Conservation (phyloP, 768 basidiomycete species). For the Suillus lakei region DNA sequence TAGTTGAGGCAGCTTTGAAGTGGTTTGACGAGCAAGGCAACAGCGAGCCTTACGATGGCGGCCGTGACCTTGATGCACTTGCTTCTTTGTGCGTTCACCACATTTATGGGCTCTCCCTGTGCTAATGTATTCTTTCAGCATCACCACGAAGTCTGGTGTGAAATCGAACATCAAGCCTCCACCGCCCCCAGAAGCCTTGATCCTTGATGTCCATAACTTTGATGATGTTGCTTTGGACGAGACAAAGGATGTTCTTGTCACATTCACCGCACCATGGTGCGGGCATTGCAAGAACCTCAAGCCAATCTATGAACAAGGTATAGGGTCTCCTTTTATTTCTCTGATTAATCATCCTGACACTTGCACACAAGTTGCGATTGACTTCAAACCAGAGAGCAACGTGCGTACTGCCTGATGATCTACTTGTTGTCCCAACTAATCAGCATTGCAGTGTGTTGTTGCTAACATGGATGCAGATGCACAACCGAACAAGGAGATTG, state of each 20-base stretch:
- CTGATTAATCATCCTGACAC: constrained; percentile 7
- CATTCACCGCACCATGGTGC: constrained; percentile 87
- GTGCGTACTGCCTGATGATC: constrained; percentile 44
- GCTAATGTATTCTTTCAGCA: constrained; percentile 44
- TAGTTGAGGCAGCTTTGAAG: constrained; percentile 69
- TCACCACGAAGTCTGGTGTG: constrained; percentile 74
- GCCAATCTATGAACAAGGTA: constrained; percentile 83
- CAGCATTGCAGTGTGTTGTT: constrained; percentile 71
- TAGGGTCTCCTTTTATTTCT: not conserved
- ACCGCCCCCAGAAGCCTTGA: constrained; percentile 68
- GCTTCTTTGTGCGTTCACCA: constrained; percentile 64
- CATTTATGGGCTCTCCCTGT: not conserved
- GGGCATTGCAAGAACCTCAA: constrained; percentile 95
- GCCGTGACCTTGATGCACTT: constrained; percentile 80
- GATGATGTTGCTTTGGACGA: constrained; percentile 72
- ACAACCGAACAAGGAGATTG: constrained; percentile 73
- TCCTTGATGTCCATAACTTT: constrained; percentile 76
- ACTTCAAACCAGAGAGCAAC: constrained; percentile 78
- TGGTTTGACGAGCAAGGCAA: constrained; percentile 84
- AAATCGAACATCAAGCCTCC: constrained; percentile 91
- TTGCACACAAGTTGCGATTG: constrained; percentile 62
- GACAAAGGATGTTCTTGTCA: constrained; percentile 82
- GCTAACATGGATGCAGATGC: constrained; percentile 93
- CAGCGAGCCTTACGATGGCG: constrained; percentile 71
- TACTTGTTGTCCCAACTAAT: not conserved